Conservation (phyloP, 2,329 filamentous ascomycete genomes). For the Neopestalotiopsis sp. region DNA sequence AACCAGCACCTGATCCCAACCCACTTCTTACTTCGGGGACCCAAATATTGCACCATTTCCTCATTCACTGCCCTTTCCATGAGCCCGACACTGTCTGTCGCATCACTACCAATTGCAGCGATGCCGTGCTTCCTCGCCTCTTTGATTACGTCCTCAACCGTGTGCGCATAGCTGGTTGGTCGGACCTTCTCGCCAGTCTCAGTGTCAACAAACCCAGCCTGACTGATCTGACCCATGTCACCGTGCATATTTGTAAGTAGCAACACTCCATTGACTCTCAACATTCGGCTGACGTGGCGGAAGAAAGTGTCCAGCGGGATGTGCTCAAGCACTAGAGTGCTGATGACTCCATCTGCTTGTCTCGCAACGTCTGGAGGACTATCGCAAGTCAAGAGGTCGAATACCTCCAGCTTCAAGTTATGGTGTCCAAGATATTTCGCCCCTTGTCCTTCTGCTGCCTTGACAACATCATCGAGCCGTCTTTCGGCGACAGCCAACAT, state of each 20-base stretch:
- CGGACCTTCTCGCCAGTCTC: conserved; percentile 60
- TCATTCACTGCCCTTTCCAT: conserved; percentile 52
- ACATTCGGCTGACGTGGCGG: conserved; percentile 43
- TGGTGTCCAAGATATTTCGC: neutral
- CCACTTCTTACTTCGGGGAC: conserved; percentile 68
- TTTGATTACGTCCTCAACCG: conserved; percentile 52
- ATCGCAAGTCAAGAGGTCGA: conserved; percentile 43
- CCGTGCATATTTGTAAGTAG: conserved; percentile 73
- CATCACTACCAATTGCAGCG: conserved; percentile 43
- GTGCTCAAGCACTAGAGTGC: conserved; percentile 70
- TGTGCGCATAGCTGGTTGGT: conserved; percentile 63
- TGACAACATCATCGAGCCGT: conserved; percentile 31
- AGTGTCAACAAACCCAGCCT: conserved; percentile 65
- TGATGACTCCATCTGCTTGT: conserved; percentile 53
- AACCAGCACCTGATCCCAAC: conserved; percentile 61
- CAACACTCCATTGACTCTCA: conserved; percentile 54
- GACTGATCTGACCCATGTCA: conserved; percentile 63
- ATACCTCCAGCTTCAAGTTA: conserved; percentile 34
- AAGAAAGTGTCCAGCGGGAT: conserved; percentile 59
- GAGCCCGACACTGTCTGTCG: conserved; percentile 28
- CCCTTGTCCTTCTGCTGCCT: neutral
- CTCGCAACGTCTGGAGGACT: conserved; percentile 26
- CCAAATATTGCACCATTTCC: conserved; percentile 61
- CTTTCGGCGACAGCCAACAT: conserved; percentile 61
- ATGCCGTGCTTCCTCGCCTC: conserved; percentile 53